A percentile compares a stretch with the other conserved stretches of the same genome.
Evolutionary conservation across 495 filamentous ascomycete species (phyloP).

Genomic region (Annulohypoxylon moriforme): DNA sequence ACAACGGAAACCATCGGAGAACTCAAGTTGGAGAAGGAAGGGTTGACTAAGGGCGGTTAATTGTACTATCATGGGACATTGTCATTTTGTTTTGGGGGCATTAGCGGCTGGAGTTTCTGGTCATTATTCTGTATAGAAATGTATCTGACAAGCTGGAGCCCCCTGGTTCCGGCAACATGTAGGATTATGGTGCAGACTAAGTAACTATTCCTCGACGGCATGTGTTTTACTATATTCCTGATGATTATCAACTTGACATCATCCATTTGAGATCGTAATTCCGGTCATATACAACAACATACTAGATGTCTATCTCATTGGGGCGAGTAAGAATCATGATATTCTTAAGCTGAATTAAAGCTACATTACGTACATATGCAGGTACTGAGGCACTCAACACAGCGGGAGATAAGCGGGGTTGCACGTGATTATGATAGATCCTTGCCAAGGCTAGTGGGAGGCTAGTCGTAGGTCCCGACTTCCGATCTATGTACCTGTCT

Average conservation of each 20-base stretch:
- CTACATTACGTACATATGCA: slow-evolving; percentile 18
- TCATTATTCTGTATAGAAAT: slow-evolving; percentile 3
- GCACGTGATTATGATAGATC: slow-evolving; percentile 48
- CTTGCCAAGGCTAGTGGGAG: slow-evolving; percentile 17
- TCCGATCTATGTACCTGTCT: too few species aligned
- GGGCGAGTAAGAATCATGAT: not conserved
- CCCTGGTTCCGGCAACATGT: not conserved
- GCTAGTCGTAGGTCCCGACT: slow-evolving; percentile 21
- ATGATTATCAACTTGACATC: not conserved
- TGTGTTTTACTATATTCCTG: not conserved
- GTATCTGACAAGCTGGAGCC: slow-evolving; percentile 5
- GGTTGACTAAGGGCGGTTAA: slow-evolving; percentile 39
- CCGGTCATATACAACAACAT: not conserved
- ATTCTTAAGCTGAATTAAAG: not conserved
- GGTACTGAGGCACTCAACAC: not conserved
- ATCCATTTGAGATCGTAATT: not conserved
- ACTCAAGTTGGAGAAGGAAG: slow-evolving; percentile 55
- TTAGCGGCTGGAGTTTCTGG: slow-evolving; percentile 36
- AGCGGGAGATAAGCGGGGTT: not conserved
- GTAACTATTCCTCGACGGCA: not conserved
- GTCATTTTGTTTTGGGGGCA: slow-evolving; percentile 10
- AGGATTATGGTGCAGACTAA: not conserved
- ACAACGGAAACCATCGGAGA: slow-evolving; percentile 42
- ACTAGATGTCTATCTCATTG: not conserved
- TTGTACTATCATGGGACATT: slow-evolving; percentile 2